Conservation (phyloP, 768 basidiomycete species). For the Termitomyces sp. region DNA sequence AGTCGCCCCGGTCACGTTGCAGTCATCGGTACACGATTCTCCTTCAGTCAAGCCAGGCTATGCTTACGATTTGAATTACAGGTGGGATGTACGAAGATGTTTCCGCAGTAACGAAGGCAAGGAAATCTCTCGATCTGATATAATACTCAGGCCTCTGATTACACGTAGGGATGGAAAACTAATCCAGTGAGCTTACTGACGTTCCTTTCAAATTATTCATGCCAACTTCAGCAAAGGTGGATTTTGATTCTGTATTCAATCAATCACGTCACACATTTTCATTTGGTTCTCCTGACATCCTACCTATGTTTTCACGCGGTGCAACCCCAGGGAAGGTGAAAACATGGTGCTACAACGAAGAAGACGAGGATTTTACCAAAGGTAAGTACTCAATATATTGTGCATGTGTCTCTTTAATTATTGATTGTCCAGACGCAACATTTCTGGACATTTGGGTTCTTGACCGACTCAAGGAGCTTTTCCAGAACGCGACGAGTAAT, state of each 20-base stretch:
- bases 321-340: conserved; percentile 66
- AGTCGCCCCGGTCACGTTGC: conserved; percentile 88
- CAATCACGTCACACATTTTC: conserved; percentile 74
- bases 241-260: conserved; percentile 89
- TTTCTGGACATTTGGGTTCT: conserved; percentile 74
- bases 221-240: conserved; percentile 36
- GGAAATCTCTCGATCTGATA: conserved; percentile 9
- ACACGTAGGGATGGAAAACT: conserved; percentile 73
- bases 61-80: conserved; percentile 16
- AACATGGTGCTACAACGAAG: conserved; percentile 73
- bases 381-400: conserved; percentile 32
- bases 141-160: conserved; percentile 7
- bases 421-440: not conserved
- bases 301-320: conserved; percentile 84
- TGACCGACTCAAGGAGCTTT: conserved; percentile 56
- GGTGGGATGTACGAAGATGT: conserved; percentile 92
- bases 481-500: conserved; percentile 62
- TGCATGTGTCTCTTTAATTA: not conserved
- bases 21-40: conserved; percentile 58
- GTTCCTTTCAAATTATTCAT: conserved; percentile 13
- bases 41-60: not conserved
- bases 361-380: conserved; percentile 85
- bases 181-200: conserved; percentile 54
- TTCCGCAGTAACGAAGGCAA: conserved; percentile 80
- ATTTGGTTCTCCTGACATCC: conserved; percentile 85